Conservation (phyloP, 805 yeast genomes). For the Suhomyces pyralidae region DNA sequence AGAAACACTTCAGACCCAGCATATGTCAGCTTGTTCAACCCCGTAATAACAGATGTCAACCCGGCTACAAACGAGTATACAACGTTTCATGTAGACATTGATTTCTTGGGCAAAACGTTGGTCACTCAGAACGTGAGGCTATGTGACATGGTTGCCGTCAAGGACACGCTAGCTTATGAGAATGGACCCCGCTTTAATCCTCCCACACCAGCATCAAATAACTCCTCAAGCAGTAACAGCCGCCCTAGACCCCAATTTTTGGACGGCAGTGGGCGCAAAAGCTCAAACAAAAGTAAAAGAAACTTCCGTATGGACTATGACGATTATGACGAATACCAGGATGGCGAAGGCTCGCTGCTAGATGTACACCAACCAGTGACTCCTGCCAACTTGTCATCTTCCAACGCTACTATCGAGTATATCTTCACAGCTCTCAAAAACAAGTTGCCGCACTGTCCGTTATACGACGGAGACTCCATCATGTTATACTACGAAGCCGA, state of each 20-base stretch:
- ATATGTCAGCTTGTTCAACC: conserved; percentile 3
- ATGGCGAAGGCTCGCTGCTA: background rate
- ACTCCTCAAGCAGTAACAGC: background rate
- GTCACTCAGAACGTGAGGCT: conserved; percentile 40
- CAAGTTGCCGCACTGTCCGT: conserved; percentile 30
- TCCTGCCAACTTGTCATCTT: conserved; percentile 6
- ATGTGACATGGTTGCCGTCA: conserved; percentile 41
- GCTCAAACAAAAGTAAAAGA: background rate
- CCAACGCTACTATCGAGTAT: conserved; percentile 8
- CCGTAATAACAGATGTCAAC: conserved; percentile 43
- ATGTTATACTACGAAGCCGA: conserved; percentile 38
- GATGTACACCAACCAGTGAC: background rate
- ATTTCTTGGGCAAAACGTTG: conserved; percentile 42
- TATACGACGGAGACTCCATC: conserved; percentile 36
- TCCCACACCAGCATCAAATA: background rate
- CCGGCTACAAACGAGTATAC: conserved; percentile 45
- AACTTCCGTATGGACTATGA: background rate
- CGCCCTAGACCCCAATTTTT: background rate
- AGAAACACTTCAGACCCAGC: background rate
- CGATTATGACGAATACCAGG: background rate
- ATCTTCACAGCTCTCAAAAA: conserved; percentile 4
- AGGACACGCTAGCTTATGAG: conserved; percentile 26
- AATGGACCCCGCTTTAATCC: conserved; percentile 26
- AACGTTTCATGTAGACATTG: conserved; percentile 44
- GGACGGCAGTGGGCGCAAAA: background rate